Percentiles rank a stretch among this genome's conserved stretches.
Evolutionary conservation across 192 early-diverging fungal genomes (phyloP).

Genomic region (Chytriomyces sp.): DNA sequence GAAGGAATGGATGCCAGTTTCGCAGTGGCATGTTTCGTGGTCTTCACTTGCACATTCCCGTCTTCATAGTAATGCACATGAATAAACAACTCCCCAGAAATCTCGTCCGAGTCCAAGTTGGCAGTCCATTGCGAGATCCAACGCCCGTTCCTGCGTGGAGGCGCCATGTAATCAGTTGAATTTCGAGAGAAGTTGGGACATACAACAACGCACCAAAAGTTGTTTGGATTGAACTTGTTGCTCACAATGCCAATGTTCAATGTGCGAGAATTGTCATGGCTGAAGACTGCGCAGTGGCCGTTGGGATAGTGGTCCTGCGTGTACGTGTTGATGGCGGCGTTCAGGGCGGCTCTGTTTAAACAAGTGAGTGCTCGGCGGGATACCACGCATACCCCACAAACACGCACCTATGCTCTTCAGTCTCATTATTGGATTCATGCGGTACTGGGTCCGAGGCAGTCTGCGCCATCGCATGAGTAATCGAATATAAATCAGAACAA

Average conservation of each 20-base stretch:
- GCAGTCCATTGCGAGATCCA: slow-evolving; percentile 88
- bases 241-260: slow-evolving; percentile 74
- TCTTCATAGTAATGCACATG: slow-evolving; percentile 99
- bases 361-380: no score
- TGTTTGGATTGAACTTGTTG: slow-evolving; percentile 91
- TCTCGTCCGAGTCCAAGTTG: slow-evolving; percentile 55
- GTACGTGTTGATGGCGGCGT: slow-evolving; percentile 68
- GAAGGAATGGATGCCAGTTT: slow-evolving; percentile 24
- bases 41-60: slow-evolving; percentile 95
- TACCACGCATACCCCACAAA: no score
- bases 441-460: slow-evolving; percentile 56
- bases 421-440: slow-evolving; percentile 32
- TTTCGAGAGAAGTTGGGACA: not conserved
- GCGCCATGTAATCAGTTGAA: not conserved
- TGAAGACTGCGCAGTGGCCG: slow-evolving; percentile 74
- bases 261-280: slow-evolving; percentile 46
- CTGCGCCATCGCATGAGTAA: slow-evolving; percentile 27
- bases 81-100: slow-evolving; percentile 77
- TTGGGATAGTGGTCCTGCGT: slow-evolving; percentile 79
- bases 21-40: slow-evolving; percentile 66
- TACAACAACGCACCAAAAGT: slow-evolving; percentile 77
- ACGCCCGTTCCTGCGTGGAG: slow-evolving; percentile 77
- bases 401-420: slow-evolving; percentile 48
- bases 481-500: slow-evolving; percentile 8
- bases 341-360: slow-evolving; percentile 58